Base-by-base conservation (phyloP, 495 filamentous ascomycete species). In the Extremus antarcticus region DNA sequence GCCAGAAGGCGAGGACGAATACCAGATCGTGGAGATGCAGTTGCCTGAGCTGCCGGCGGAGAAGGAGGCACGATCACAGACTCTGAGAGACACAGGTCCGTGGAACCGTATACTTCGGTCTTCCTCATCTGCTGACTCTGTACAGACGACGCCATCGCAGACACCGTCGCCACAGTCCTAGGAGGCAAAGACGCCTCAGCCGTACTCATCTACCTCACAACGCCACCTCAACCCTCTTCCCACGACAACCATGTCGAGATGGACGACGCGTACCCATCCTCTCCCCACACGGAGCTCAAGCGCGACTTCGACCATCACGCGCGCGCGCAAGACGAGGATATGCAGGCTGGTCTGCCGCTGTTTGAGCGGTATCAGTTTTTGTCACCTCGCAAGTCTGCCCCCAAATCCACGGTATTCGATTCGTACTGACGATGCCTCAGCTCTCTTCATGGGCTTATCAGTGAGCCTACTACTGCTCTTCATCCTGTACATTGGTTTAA, bases 351-450 rank as follows among this genome's bases (percentile, higher is more conserved):
- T n/a, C 54, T 65, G 20, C 83, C 87, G 29, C 70, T 98, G 46
- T 98, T 98, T 64, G 81, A 90, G 68, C 84, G 84, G 64, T 98
- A 98, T 66, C 84, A 92, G 65, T 96, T 85, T 72, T 84, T 98
- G 24, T 87, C 81, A 19, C 88, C 90, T 63, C 77, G 78, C 78
- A 62, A 50, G 70, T 35, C 29, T 25, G 53, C 51, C 21, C 20
- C 15, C 13, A 7, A 39, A 50, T 20, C 43, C 29, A 56, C 68
- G 43, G 67, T 60, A 10, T 45, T 24, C 47, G 10, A 32, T 60
- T 46, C 53, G 25, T 2, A 3, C 23, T 53, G 21, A 22, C 25
- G 2, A 25, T 35, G 13, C 13, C 7, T 21, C 47, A 90, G 88
- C 83, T 24, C 77, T 97, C 55, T 96, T 95, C 66, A 90, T 90